These are phyloP conservation scores for Mucor lusitanicus DNA, from an alignment of 371 early-diverging fungal genomes.

Conservation along the genomic window DNA sequence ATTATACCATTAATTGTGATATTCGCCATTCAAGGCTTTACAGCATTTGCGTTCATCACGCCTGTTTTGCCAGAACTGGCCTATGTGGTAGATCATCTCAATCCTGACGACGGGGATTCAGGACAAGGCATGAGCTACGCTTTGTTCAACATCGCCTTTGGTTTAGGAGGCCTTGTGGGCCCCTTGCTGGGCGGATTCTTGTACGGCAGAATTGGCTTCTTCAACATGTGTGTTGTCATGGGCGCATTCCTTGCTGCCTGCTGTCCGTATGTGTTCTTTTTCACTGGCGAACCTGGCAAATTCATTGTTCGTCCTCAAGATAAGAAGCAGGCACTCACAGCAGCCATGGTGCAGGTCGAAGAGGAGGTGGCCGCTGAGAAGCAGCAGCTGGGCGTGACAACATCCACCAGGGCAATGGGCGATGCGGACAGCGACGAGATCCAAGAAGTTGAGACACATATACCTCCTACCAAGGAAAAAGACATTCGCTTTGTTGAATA, in stretches of 20 bases:
- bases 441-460: not conserved
- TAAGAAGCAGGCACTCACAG: not conserved
- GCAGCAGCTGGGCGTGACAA: not conserved
- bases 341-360: not conserved
- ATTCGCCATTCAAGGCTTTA: conserved; percentile 46
- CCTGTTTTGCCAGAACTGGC: conserved; percentile 54
- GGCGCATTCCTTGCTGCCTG: conserved; percentile 26
- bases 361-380: not conserved
- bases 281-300: conserved; percentile 23
- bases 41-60: conserved; percentile 38
- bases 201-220: conserved; percentile 21
- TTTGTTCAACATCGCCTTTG: conserved; percentile 56
- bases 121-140: conserved; percentile 52
- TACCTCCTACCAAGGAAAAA: not conserved
- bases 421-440: not conserved
- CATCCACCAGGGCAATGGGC: not conserved
- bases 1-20: conserved; percentile 38
- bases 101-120: conserved; percentile 36
- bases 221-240: conserved; percentile 22
- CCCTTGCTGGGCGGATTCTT: conserved; percentile 23
- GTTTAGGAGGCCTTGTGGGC: conserved; percentile 30
- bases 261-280: conserved; percentile 30
- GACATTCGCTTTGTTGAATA: not conserved
- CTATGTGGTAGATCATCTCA: conserved; percentile 35
- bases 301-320: conserved; percentile 10